Conservation (phyloP, 129 eudicot species). For the Sambucus nigra region DNA sequence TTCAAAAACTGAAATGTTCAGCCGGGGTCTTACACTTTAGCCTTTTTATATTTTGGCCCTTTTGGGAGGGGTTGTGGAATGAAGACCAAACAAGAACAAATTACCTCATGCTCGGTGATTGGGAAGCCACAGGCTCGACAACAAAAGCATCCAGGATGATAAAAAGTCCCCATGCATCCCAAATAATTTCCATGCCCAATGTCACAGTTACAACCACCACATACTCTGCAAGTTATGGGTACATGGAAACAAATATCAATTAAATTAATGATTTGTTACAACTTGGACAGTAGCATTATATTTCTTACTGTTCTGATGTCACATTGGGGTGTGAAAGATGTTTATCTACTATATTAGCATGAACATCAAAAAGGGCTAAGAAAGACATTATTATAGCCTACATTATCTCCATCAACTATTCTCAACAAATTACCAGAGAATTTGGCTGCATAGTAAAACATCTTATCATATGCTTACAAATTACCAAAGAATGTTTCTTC, state of each 20-base stretch:
- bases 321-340: background rate
- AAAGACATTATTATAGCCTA: background rate
- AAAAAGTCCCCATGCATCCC: constrained; percentile 94
- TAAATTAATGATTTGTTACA: background rate
- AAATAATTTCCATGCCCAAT: constrained; percentile 86
- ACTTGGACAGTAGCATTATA: background rate
- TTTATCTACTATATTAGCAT: background rate
- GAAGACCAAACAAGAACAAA: too few species aligned
- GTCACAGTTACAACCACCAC: constrained; percentile 85
- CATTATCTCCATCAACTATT: background rate
- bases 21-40: too few species aligned
- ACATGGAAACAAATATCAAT: constrained; percentile 13
- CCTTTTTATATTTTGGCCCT: too few species aligned
- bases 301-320: background rate
- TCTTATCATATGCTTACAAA: too few species aligned
- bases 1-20: too few species aligned
- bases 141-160: constrained; percentile 85
- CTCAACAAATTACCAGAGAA: background rate
- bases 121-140: constrained; percentile 79
- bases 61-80: too few species aligned
- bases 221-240: constrained; percentile 42
- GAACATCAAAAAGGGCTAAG: background rate
- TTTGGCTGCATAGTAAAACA: background rate
- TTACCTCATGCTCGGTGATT: constrained; percentile 89
- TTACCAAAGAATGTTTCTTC: too few species aligned